Base-by-base conservation (phyloP, 805 yeast genomes). In the Cephaloascus albidus region DNA sequence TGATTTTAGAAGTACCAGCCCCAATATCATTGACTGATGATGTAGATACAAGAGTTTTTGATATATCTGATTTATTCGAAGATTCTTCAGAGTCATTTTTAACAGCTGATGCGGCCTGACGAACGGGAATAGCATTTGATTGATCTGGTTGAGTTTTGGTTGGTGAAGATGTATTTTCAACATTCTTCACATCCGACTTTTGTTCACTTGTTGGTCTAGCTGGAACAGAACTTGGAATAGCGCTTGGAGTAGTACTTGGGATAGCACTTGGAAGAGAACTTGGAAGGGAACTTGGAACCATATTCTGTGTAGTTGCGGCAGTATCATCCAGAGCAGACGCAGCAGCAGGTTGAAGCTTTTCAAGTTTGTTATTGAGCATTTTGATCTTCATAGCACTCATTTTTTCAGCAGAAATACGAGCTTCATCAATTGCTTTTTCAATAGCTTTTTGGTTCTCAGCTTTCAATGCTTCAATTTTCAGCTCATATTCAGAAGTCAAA, bases 301-400 rank as follows among this genome's bases (percentile, higher is more conserved):
- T 10, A 26, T 40, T 36, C 10, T 16, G 20, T 3, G 27, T 18
- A 31, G 20, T 34, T 5, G 19, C 27, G n/a, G 30, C 18, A 3
- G 43, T 39, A 8, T 33, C 28, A 14, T 26, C 17, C 3, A 40
- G 38, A 23, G 23, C 26, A 2, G 33, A 10, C 3, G 26, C 8
- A 17, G 32, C 8, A 4, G 14, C 34, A 31, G 39, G 4, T 26
- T 14, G 38, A 18, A 74, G 61, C 38, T 68, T 69, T 35, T 72
- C 77, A n/a, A 74, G 59, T 53, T 72, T 78, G 45, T 66, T 65
- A 47, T 68, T 71, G 47, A 76, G 61, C 55, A 81, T 70, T 42
- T 68, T 72, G 41, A 70, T 68, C 47, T 78, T 72, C 55, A 82
- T 70, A 43, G 74, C 81, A 36, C 69, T 70, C 49, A 78, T 78